These are phyloP conservation scores for Kwoniella heveanensis DNA, from an alignment of 768 basidiomycete species.

Conservation along the genomic window DNA sequence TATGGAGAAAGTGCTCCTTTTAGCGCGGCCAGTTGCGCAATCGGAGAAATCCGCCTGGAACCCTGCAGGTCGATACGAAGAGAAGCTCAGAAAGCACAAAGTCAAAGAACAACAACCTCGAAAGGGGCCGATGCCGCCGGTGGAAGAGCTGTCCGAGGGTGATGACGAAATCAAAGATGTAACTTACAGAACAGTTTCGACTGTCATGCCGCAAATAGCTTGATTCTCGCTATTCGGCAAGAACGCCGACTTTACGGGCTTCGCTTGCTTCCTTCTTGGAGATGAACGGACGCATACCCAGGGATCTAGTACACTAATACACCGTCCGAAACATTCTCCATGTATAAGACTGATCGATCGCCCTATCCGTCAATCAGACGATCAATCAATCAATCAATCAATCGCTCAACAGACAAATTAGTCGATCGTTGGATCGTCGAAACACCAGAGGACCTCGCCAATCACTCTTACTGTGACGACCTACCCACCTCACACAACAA, in stretches of 20 bases:
- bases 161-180: constrained; percentile 3
- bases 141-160: not conserved
- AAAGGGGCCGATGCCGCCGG: not conserved
- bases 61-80: too few species aligned
- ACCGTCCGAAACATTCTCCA: not conserved
- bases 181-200: too few species aligned
- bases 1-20: too few species aligned
- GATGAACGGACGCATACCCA: not conserved
- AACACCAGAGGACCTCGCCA: not conserved
- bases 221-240: not conserved
- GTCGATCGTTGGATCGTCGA: too few species aligned
- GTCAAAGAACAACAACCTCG: too few species aligned
- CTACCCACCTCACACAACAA: not conserved
- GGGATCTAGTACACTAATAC: not conserved
- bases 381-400: too few species aligned
- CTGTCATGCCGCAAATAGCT: too few species aligned
- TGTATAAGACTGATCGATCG: not conserved
- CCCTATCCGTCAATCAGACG: not conserved
- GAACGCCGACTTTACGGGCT: not conserved
- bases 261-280: too few species aligned
- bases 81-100: too few species aligned
- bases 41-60: too few species aligned
- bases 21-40: too few species aligned
- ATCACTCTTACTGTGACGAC: not conserved
- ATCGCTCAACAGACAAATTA: too few species aligned